Percentiles rank a stretch among this genome's conserved stretches.
Conservation (phyloP, 2,329 filamentous ascomycete species). For the Epicoccum sorghinum region DNA sequence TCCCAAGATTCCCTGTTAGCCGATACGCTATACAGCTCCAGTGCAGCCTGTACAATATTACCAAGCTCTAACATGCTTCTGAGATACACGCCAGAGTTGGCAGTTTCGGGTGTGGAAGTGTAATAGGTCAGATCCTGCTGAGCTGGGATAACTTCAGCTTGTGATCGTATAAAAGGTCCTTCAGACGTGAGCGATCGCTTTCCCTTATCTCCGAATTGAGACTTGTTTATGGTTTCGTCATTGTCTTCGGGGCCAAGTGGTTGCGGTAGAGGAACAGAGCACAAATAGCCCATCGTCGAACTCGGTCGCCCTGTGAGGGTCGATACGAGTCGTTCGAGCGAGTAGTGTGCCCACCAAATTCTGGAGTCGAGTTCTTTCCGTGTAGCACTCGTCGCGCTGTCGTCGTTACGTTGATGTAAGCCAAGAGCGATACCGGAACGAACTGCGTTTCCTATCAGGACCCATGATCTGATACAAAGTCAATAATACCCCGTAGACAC, state of each 20-base stretch:
- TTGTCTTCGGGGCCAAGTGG: constrained; percentile 35
- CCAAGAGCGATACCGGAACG: constrained; percentile 46
- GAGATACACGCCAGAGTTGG: constrained; percentile 32
- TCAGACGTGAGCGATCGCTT: not conserved
- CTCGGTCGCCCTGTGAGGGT: constrained; percentile 48
- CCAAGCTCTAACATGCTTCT: constrained; percentile 28
- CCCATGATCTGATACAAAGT: constrained; percentile 40
- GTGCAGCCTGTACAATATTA: constrained; percentile 37
- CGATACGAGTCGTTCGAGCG: constrained; percentile 44
- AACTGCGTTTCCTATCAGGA: constrained; percentile 43
- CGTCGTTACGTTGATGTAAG: constrained; percentile 46
- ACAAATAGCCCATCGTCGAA: constrained; percentile 34
- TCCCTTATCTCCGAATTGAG: constrained; percentile 15
- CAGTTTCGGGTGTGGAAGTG: constrained; percentile 4
- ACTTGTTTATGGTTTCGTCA: constrained; percentile 23
- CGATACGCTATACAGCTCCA: constrained; percentile 44
- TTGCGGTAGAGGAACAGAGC: constrained; percentile 41
- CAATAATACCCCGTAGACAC: not conserved
- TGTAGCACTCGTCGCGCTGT: constrained; percentile 25
- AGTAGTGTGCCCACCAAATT: constrained; percentile 51
- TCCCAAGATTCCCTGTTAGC: constrained; percentile 43
- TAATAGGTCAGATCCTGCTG: not conserved
- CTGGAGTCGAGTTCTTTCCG: constrained; percentile 44
- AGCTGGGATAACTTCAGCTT: not conserved
- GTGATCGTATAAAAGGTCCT: not conserved